Evolutionary conservation across 495 filamentous ascomycete genomes (phyloP), one percentile per base, ranked within the genome.

Genomic region (Penicillium dipodomyicola): DNA sequence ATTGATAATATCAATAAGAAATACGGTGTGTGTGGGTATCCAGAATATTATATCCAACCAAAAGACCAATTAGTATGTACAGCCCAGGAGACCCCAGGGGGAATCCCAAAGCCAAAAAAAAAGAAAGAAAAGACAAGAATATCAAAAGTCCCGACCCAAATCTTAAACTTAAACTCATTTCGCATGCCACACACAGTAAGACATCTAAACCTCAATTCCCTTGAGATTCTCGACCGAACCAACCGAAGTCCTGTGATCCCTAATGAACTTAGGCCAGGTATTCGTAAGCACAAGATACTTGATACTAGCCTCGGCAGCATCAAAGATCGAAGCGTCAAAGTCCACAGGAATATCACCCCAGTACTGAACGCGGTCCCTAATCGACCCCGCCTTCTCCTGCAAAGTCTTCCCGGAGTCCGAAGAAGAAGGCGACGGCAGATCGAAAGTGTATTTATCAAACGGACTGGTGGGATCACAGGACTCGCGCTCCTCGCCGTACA

Each of bases 231-330:
- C 50, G 15, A 67, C 49, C 17, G 62, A 73, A 27, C 40, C 51
- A 5, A 56, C 42, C 42, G 67, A 70, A 33, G 27, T 45, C 10
- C 65, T 46, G 35, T 53, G 61, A 25, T 49, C 54, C 49, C 46
- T 48, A 42, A 87, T 77, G 41, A 84, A 87, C 67, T 85, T 86
- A 23, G 82, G 82, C 85, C 85, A 89, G 10, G 86, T 88, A 64
- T 88, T 87, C 6, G 82, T 85, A 54, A 86, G 77, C 2, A 89
- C 85, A 19, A 88, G 73, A 59, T 87, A 85, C 71, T 86, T 87
- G 72, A 88, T 82, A 52, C 79, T 82, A 37, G 72, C 64, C 65
- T 87, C 78, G 0, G 85, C 84, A 1, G 65, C 73, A 49, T 86
- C 82, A 48, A 89, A 88, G 22, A 87, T 73, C 3, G 45, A 60